A percentile compares a stretch with the other conserved stretches of the same genome.
These are phyloP conservation scores for Apiotrichum mycotoxinovorans DNA, from an alignment of 1,284 basidiomycete species.

Conservation along the genomic window DNA sequence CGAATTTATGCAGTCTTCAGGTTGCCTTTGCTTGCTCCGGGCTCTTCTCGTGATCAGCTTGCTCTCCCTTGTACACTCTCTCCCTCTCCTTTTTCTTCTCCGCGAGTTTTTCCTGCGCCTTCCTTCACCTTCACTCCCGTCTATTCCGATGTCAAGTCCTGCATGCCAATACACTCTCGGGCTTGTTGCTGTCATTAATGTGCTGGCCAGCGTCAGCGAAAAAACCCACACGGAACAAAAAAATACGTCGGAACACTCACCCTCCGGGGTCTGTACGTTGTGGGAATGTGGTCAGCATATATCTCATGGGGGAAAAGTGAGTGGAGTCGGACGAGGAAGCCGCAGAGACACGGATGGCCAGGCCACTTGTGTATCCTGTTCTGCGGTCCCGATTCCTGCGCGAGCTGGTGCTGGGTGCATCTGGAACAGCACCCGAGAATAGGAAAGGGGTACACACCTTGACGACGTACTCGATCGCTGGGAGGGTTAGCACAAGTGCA, in stretches of 20 bases:
- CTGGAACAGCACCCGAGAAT: too few species aligned
- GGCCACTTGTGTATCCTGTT: too few species aligned
- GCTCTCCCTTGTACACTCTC: neutral
- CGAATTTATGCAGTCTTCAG: too few species aligned
- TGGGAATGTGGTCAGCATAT: constrained; percentile 14
- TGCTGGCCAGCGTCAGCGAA: constrained; percentile 21
- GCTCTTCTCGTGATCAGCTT: neutral
- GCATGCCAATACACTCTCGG: constrained; percentile 25
- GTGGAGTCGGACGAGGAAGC: too few species aligned
- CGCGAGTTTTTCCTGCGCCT: neutral
- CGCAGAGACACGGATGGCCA: neutral
- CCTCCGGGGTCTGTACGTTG: constrained; percentile 46
- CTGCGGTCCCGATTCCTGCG: too few species aligned
- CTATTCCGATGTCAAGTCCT: constrained; percentile 21
- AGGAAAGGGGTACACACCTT: constrained; percentile 55
- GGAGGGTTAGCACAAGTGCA: constrained; percentile 9
- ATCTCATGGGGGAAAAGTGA: too few species aligned
- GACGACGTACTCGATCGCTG: constrained; percentile 95
- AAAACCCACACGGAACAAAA: neutral
- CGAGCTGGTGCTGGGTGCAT: neutral
- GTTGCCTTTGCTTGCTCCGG: neutral
- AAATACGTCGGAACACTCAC: constrained; percentile 25
- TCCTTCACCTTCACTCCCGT: too few species aligned
- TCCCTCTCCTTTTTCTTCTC: neutral
- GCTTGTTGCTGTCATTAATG: constrained; percentile 25